Evolutionary conservation across 2,329 filamentous ascomycete genomes (phyloP).

Genomic region (Aspergillus sp.): DNA sequence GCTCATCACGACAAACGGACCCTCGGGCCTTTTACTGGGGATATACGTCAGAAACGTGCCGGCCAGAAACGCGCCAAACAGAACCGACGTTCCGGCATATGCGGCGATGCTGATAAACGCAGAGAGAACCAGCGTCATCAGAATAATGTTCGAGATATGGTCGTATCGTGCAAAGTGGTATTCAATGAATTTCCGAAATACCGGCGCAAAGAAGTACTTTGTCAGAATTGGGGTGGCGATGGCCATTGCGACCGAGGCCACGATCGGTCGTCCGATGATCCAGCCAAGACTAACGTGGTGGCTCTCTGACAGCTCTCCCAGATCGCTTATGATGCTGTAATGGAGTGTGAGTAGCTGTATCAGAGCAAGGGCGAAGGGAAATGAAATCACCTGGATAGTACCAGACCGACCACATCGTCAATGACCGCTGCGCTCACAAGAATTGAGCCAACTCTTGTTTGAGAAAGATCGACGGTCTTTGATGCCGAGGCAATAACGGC

Average conservation of each 20-base stretch:
- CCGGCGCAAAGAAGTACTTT: conserved; percentile 38
- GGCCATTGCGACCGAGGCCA: conserved; percentile 36
- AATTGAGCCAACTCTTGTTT: conserved; percentile 45
- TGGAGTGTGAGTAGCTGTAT: too few relatives aligned
- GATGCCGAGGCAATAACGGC: conserved; percentile 29
- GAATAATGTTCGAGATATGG: conserved; percentile 31
- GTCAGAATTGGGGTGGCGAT: conserved; percentile 35
- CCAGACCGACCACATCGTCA: conserved; percentile 46
- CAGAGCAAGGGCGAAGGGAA: too few relatives aligned
- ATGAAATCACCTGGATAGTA: conserved; percentile 29
- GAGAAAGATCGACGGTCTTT: conserved; percentile 38
- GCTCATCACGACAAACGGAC: conserved; percentile 34
- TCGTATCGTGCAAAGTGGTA: conserved; percentile 31
- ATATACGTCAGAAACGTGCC: conserved; percentile 37
- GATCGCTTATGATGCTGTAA: conserved; percentile 32
- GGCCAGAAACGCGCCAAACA: conserved; percentile 38
- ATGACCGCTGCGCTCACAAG: conserved; percentile 48
- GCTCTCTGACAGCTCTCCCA: conserved; percentile 18
- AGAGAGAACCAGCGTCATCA: conserved; percentile 34
- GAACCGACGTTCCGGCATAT: conserved; percentile 36
- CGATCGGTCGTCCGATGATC: conserved; percentile 38
- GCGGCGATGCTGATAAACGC: conserved; percentile 33
- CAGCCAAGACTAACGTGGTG: conserved; percentile 31
- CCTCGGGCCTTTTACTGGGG: conserved; percentile 34
- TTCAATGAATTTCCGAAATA: conserved; percentile 36